Evolutionary conservation across 1,284 basidiomycete species (phyloP), one percentile per base, ranked within the genome.

Genomic region (Pseudozyma hubeiensis): DNA sequence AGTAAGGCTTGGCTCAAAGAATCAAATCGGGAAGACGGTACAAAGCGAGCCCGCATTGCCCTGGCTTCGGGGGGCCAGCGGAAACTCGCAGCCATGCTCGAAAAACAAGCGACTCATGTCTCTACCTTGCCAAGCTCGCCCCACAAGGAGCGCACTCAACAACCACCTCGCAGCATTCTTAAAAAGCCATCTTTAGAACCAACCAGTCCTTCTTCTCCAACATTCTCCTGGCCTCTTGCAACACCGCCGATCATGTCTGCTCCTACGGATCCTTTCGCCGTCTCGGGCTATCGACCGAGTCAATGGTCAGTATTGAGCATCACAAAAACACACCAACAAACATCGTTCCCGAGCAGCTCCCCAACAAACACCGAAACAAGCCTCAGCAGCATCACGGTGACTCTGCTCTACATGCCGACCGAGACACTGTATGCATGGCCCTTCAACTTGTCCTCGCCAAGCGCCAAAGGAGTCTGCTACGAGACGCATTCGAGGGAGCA

Each of bases 391-490:
- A 40, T 71, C 7, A 71, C 63, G 2, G 53, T 71, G 14, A 71
- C 68, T 0, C 11, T 71, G 39, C 41, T 71, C 16, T 71, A 71
- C 52, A 33, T 29, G 14, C 54, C 68, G 16, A 65, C 58, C 11
- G 53, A 62, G 34, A 71, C 68, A 34, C 51, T 71, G 5, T 66
- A 58, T 51, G 68, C 68, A 8, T 71, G 68, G 68, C 68, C 68
- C 0, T 71, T 71, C 55, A 71, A 66, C 31, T 44, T 71, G 1
- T 58, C 63, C 6, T 53, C 37, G 11, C 68, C 68, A 1, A 52
- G 44, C 17, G 58, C 68, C 13, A 71, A 63, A 8, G 68, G 68
- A 1, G 54, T 71, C 24, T 71, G 63, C 35, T 71, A 65, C 63
- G 63, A 66, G 48, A 71, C 68, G 4, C 31, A 49, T 33, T 59